A percentile compares a stretch with the other conserved stretches of the same genome.
Conservation (phyloP, 139 green algal species). For the Chlorella sp. region DNA sequence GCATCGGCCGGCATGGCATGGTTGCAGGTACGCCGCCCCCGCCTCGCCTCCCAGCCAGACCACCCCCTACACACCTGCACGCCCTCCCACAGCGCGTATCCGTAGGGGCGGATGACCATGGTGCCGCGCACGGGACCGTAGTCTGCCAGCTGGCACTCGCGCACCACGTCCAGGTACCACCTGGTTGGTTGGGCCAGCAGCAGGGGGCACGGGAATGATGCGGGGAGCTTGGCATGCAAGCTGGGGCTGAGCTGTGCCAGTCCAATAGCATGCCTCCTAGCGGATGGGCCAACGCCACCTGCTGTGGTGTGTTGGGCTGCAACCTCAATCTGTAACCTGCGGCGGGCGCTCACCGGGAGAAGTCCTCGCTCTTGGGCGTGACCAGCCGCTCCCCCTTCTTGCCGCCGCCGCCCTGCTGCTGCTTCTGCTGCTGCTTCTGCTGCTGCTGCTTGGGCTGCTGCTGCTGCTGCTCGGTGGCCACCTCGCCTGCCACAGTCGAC, state of each 20-base stretch:
- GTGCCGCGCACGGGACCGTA: slow-evolving; percentile 98
- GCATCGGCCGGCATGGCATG: neutral
- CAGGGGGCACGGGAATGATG: neutral
- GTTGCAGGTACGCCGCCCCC: neutral
- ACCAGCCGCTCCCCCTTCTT: slow-evolving; percentile 64
- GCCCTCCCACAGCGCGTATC: slow-evolving; percentile 84
- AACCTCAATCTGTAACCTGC: no score
- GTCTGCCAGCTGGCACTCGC: slow-evolving; percentile 93
- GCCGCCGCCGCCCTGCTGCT: slow-evolving; percentile 17
- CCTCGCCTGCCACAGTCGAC: slow-evolving; percentile 9
- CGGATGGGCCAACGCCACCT: no score
- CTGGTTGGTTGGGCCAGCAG: neutral
- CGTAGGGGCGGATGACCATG: slow-evolving; percentile 99
- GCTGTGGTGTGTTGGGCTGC: no score
- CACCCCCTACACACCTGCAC: slow-evolving; percentile 58
- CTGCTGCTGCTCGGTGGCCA: slow-evolving; percentile 20
- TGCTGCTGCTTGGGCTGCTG: slow-evolving; percentile 42
- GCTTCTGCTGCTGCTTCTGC: slow-evolving; percentile 42
- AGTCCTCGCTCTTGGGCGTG: slow-evolving; percentile 88
- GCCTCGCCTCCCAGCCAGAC: neutral
- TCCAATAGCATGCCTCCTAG: neutral
- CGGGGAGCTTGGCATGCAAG: neutral
- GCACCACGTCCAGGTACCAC: slow-evolving; percentile 98
- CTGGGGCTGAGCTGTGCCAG: neutral
- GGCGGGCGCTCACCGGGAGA: slow-evolving; percentile 61